Evolutionary conservation across 1,139 yeast species (phyloP).

Genomic region (Scheffersomyces parashehatae): DNA sequence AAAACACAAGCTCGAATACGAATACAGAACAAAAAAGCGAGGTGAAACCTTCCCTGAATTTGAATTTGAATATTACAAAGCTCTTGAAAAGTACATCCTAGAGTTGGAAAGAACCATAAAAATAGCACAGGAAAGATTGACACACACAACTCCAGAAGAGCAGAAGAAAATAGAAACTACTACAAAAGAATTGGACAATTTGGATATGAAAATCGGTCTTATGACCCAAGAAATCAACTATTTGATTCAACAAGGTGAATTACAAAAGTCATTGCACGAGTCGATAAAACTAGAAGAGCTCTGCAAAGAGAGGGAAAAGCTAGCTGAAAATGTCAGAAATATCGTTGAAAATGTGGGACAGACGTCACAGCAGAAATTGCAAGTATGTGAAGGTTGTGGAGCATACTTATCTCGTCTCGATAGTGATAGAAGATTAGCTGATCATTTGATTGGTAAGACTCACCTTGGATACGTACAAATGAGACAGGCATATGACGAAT

Average conservation of each 20-base stretch:
- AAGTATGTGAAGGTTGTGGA: conserved; percentile 90
- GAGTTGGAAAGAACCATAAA: conserved; percentile 72
- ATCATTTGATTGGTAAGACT: conserved; percentile 86
- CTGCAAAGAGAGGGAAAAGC: conserved; percentile 46
- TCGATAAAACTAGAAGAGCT: conserved; percentile 46
- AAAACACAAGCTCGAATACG: conserved; percentile 74
- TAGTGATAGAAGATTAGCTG: conserved; percentile 86
- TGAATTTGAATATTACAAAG: conserved; percentile 65
- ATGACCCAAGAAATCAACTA: conserved; percentile 69
- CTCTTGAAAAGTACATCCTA: conserved; percentile 53
- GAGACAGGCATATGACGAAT: conserved; percentile 60
- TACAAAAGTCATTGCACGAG: conserved; percentile 52
- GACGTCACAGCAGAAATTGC: conserved; percentile 85
- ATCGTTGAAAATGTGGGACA: conserved; percentile 79
- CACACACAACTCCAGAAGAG: conserved; percentile 64
- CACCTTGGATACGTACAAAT: conserved; percentile 81
- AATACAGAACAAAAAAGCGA: conserved; percentile 49
- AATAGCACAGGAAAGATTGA: conserved; percentile 63
- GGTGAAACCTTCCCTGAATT: conserved; percentile 67
- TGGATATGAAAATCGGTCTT: conserved; percentile 68
- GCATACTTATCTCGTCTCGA: conserved; percentile 86
- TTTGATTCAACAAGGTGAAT: conserved; percentile 52
- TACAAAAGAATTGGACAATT: conserved; percentile 63
- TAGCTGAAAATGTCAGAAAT: conserved; percentile 56
- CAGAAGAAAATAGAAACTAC: conserved; percentile 61